phyloP scores from a whole-genome alignment of 768 basidiomycete genomes.

The Strobilomyces echinocephalus region DNA sequence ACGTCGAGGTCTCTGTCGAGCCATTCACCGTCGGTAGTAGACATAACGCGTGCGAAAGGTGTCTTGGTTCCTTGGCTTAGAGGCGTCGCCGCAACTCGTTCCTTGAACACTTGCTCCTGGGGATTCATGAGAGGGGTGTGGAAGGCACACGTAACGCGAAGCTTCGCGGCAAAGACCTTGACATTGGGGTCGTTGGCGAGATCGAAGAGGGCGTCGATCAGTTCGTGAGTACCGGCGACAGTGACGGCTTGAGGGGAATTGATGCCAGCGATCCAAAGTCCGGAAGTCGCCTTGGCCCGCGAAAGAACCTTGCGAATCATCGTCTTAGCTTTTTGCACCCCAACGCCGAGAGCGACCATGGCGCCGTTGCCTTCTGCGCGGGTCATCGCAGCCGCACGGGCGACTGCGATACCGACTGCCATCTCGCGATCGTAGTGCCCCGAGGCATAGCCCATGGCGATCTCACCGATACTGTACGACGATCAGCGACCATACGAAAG shows the following conservation, averaged over 20 bases:
- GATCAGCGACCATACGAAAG: constrained; percentile 5
- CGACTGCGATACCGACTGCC: constrained; percentile 32
- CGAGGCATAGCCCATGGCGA: constrained; percentile 36
- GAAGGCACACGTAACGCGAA: constrained; percentile 32
- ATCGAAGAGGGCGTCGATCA: constrained; percentile 28
- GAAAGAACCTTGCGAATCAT: constrained; percentile 33
- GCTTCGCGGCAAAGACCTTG: constrained; percentile 26
- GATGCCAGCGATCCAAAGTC: constrained; percentile 34
- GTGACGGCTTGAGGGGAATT: constrained; percentile 37
- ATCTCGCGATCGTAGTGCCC: constrained; percentile 34
- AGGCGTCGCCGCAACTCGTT: constrained; percentile 15
- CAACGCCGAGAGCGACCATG: constrained; percentile 34
- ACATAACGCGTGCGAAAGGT: constrained; percentile 29
- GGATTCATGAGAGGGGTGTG: constrained; percentile 34
- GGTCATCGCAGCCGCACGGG: constrained; percentile 35
- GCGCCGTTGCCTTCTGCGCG: constrained; percentile 32
- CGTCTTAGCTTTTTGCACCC: constrained; percentile 28
- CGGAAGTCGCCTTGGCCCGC: constrained; percentile 19
- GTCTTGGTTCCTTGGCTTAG: constrained; percentile 18
- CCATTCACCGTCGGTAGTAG: constrained; percentile 32
- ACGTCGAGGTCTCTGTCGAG: constrained; percentile 27
- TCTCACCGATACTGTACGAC: constrained; percentile 28
- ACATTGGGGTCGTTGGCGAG: constrained; percentile 25
- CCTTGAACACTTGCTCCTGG: constrained; percentile 31
- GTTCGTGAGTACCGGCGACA: constrained; percentile 28